Base-by-base conservation (phyloP, 108 stramenopile species). In the Pseudonitzschia multiseries region DNA sequence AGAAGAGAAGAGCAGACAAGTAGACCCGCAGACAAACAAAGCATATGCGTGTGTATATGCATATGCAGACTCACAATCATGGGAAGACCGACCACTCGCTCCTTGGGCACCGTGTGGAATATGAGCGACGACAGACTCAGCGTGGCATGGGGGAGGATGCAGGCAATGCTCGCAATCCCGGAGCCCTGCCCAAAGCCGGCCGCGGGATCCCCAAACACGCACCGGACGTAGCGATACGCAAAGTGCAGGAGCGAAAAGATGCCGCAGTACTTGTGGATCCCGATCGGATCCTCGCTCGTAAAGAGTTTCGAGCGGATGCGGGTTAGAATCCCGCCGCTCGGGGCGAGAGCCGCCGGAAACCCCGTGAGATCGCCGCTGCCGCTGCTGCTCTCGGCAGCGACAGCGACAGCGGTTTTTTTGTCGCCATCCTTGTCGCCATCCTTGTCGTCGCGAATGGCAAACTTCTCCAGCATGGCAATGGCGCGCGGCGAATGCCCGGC, bases 231-330 rank as follows among this genome's bases (percentile, higher is more conserved):
- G 13, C 88, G 79, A 61, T 52, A 78, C 3, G 57, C 65, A 72
- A 78, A 36, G 60, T 89, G 79, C 32, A 85, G 14, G 0, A 89
- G 77, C 18, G 66, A 68, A 54, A 87, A 87, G 0, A 89, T 44
- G 20, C 88, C 88, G 48, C 78, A 66, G 28, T 56, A 75, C 64
- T 89, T 89, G 84, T 89, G 88, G 36, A 89, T 71, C 46, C 83
- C 79, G 36, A 36, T 36, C 9, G 84, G 86, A 76, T 89, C 88
- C 75, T 89, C 85, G 33, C 71, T 72, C 28, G 88, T 89, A 54
- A 89, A 84, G 1, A 89, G 74, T 65, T 87, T 89, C 36, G 51
- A 70, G 6, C 78, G 46, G 18, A 57, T 15, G 26, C 77, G 71
- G 18, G 64, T 2, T 4, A 53, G 50, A 20, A 40, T 52, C 9